Evolutionary conservation across 345 rosid species (phyloP).

Genomic region (Xanthoceras sorbifolium): DNA sequence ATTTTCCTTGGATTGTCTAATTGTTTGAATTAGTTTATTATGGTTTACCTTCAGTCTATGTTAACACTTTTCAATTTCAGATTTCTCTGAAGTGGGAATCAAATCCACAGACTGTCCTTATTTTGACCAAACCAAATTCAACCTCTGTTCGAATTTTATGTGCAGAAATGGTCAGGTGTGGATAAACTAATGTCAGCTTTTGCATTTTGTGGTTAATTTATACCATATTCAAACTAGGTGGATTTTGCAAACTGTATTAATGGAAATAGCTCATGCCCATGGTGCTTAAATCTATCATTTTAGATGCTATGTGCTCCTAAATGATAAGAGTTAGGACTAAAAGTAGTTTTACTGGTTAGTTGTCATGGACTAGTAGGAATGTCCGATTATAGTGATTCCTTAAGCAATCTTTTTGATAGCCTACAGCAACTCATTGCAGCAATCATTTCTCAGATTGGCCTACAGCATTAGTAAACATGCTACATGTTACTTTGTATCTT

Average conservation of each 20-base stretch:
- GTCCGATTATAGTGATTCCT: neutral
- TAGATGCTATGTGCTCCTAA: constrained; percentile 7
- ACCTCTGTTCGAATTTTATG: constrained; percentile 73
- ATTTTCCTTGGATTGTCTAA: neutral
- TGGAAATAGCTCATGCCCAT: neutral
- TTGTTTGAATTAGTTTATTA: constrained; percentile 5
- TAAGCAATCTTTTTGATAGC: neutral
- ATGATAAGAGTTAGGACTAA: neutral
- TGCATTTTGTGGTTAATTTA: constrained; percentile 10
- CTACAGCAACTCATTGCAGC: too few species aligned
- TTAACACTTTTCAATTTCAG: constrained; percentile 50
- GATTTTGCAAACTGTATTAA: neutral
- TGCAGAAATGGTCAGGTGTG: constrained; percentile 85
- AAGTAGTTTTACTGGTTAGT: neutral
- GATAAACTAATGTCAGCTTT: constrained; percentile 18
- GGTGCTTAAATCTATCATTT: neutral
- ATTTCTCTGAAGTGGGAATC: constrained; percentile 96
- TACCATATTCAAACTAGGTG: neutral
- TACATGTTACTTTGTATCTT: too few species aligned
- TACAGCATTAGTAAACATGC: too few species aligned
- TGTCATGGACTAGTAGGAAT: neutral
- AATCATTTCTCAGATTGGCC: neutral
- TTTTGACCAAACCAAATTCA: constrained; percentile 91
- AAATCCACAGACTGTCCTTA: constrained; percentile 83
- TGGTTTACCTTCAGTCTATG: constrained; percentile 26